Evolutionary conservation across 1,284 basidiomycete species (phyloP), one percentile per base, ranked within the genome.

Genomic region (Trametes polyzona): DNA sequence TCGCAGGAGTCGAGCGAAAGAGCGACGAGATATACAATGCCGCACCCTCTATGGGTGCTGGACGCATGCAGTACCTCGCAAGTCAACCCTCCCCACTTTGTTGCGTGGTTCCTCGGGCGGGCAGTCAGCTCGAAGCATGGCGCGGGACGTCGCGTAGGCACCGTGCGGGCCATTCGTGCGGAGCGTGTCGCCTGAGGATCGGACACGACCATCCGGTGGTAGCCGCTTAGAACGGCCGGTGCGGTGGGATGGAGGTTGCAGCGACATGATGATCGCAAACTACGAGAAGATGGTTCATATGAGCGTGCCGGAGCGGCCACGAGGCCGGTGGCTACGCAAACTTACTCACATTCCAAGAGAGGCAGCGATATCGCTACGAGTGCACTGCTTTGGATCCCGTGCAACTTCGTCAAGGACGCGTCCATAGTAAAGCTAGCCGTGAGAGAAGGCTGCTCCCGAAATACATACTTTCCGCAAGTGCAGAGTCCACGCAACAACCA

Each of bases 1-100:
- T 35, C 32, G 12, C 41, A n/a, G 26, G 33, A 46, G 35, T 46
- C 40, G 42, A 44, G 51, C 35, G 51, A 52, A 17, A 19, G 33
- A 44, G 24, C 17, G 17, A 23, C 21, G 30, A 10, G 16, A 16
- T 9, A 14, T 23, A n/a, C 23, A n/a, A 14, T 8, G 10, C 36
- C 40, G 40, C 23, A 36, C 40, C n/a, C n/a, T n/a, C 30, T 33
- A 3, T 16, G 10, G 24, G 6, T n/a, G 16, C n/a, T n/a, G 14
- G 2, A 24, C 24, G 4, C 30, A 12, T 35, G 12, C 30, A 16
- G 21, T 10, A 7, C 21, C 8, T 7, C 39, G 21, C 12, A 23
- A 47, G 30, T 19, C 32, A 14, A 26, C 32, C 30, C 30, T 47
- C 41, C 30, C 24, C 40, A 19, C n/a, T 14, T 7, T 14, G 2